Evolutionary conservation across 192 early-diverging fungal species (phyloP).

Genomic region (Lobosporangium transversale): DNA sequence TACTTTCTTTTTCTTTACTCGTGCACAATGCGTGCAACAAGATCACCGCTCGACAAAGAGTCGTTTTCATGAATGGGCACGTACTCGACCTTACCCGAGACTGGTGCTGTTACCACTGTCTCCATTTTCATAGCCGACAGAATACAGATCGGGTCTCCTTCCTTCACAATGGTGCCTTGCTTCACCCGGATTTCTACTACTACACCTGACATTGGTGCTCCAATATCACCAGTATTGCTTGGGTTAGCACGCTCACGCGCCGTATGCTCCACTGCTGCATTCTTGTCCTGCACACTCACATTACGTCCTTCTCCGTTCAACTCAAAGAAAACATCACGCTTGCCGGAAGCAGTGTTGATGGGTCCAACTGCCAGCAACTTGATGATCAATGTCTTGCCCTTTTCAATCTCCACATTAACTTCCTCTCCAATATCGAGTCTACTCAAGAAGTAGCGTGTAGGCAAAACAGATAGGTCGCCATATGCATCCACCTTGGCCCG

Average conservation of each 20-base stretch:
- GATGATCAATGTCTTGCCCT: constrained; percentile 91
- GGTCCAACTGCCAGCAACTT: constrained; percentile 91
- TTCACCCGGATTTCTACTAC: constrained; percentile 93
- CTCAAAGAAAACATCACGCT: constrained; percentile 95
- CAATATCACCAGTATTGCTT: constrained; percentile 80
- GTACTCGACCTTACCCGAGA: constrained; percentile 77
- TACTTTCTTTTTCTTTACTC: constrained; percentile 21
- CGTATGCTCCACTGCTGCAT: constrained; percentile 70
- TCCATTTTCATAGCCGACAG: constrained; percentile 99
- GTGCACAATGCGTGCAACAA: constrained; percentile 78
- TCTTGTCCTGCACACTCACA: constrained; percentile 74
- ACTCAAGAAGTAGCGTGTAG: constrained; percentile 90
- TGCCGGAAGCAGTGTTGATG: constrained; percentile 73
- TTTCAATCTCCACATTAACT: constrained; percentile 85
- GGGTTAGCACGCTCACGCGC: constrained; percentile 82
- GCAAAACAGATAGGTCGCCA: constrained; percentile 89
- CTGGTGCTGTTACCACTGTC: constrained; percentile 87
- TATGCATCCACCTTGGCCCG: constrained; percentile 74
- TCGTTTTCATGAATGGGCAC: constrained; percentile 80
- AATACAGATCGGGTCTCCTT: constrained; percentile 90
- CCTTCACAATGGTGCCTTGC: constrained; percentile 82
- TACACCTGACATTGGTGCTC: constrained; percentile 96
- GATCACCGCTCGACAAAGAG: constrained; percentile 83
- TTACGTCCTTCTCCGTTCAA: constrained; percentile 95
- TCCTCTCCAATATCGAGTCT: constrained; percentile 91